A percentile compares a stretch with the other conserved stretches of the same genome.
These are phyloP conservation scores for Clavispora carvajalis DNA, from an alignment of 805 yeast genomes.

Conservation along the genomic window DNA sequence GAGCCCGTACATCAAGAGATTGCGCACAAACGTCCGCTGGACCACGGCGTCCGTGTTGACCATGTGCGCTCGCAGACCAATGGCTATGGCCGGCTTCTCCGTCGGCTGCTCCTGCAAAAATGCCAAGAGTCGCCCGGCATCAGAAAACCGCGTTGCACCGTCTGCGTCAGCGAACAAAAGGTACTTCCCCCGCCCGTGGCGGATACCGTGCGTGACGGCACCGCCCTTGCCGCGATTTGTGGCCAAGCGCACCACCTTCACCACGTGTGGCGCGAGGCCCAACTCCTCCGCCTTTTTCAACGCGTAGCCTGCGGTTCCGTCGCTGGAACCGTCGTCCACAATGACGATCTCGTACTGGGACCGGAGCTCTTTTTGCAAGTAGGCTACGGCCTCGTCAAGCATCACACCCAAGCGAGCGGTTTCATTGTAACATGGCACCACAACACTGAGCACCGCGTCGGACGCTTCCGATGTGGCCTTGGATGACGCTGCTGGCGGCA, in stretches of 20 bases:
- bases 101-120: conserved; percentile 31
- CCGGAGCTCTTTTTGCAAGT: conserved; percentile 35
- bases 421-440: conserved; percentile 94
- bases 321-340: conserved; percentile 89
- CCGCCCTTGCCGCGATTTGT: conserved; percentile 88
- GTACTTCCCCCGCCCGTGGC: conserved; percentile 65
- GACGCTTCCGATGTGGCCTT: conserved; percentile 25
- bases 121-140: conserved; percentile 48
- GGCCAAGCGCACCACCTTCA: conserved; percentile 66
- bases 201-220: conserved; percentile 91
- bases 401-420: conserved; percentile 61
- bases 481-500: conserved; percentile 24
- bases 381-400: conserved; percentile 64
- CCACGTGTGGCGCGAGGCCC: conserved; percentile 47
- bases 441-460: conserved; percentile 56
- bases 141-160: conserved; percentile 85
- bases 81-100: conserved; percentile 55
- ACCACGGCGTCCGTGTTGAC: conserved; percentile 94
- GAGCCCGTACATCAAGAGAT: conserved; percentile 87
- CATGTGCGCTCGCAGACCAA: conserved; percentile 97
- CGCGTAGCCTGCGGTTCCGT: conserved; percentile 72
- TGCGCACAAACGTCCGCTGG: conserved; percentile 82
- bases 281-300: conserved; percentile 51
- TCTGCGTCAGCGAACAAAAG: conserved; percentile 95
- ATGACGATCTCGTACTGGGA: conserved; percentile 67